Evolutionary conservation across 352 stramenopile genomes (phyloP).

Genomic region (Peronosclerospora sorghi): DNA sequence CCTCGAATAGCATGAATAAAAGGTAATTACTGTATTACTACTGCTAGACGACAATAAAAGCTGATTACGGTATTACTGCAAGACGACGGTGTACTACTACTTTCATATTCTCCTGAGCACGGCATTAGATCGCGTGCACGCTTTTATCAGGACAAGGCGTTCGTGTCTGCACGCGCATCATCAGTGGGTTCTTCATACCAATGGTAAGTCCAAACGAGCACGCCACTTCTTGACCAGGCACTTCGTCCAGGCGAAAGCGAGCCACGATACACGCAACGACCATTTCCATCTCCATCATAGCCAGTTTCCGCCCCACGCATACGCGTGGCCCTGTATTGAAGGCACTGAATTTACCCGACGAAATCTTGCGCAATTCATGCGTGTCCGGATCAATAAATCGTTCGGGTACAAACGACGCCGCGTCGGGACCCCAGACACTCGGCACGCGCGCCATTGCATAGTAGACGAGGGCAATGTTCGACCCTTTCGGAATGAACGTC

Average conservation of each 20-base stretch:
- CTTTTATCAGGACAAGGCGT: too few relatives aligned
- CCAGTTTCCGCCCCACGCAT: constrained; percentile 30
- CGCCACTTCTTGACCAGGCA: constrained; percentile 25
- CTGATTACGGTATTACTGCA: too few relatives aligned
- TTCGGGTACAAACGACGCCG: constrained; percentile 26
- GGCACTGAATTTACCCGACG: constrained; percentile 18
- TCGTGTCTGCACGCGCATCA: constrained; percentile 21
- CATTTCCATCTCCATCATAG: constrained; percentile 78
- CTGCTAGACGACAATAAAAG: too few relatives aligned
- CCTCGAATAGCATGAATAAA: too few relatives aligned
- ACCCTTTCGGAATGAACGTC: constrained; percentile 29
- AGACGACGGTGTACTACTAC: too few relatives aligned
- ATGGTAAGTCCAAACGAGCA: constrained; percentile 35
- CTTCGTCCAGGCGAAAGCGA: constrained; percentile 33
- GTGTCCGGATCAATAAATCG: constrained; percentile 25
- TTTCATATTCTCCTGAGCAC: too few relatives aligned
- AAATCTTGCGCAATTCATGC: constrained; percentile 21
- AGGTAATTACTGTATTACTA: too few relatives aligned
- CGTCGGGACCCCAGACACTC: constrained; percentile 30
- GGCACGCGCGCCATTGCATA: constrained; percentile 30
- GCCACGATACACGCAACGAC: constrained; percentile 34
- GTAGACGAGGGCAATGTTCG: constrained; percentile 22
- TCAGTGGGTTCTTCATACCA: constrained; percentile 31
- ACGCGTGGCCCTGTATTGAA: constrained; percentile 28
- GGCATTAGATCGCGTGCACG: too few relatives aligned